Conservation (phyloP, 2,329 filamentous ascomycete species). For the Fonsecaea monophora region DNA sequence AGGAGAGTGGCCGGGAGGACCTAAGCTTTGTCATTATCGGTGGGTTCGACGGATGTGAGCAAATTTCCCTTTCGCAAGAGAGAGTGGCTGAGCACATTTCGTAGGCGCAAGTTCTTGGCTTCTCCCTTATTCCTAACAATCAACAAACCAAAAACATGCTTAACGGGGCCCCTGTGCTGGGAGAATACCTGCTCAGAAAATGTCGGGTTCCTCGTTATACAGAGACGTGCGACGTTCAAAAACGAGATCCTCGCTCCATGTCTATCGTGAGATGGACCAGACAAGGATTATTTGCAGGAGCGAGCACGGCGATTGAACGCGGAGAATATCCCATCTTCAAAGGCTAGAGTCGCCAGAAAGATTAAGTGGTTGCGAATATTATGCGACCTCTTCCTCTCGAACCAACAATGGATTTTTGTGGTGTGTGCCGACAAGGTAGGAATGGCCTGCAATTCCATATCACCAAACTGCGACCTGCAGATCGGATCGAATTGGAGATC, state of each 20-base stretch:
- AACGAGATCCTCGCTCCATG: not conserved
- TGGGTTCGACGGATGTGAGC: slow-evolving; percentile 1
- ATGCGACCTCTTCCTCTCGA: not conserved
- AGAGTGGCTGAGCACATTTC: slow-evolving; percentile 2
- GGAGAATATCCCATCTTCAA: not conserved
- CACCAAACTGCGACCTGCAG: not conserved
- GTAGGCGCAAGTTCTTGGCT: slow-evolving; percentile 1
- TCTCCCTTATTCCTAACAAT: not conserved
- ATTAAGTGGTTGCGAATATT: not conserved
- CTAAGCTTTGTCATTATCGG: not conserved
- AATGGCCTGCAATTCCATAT: not conserved
- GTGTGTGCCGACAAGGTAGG: not conserved
- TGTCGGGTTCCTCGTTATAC: not conserved
- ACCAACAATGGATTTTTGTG: not conserved
- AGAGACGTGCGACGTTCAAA: not conserved
- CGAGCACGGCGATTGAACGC: not conserved
- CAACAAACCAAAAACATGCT: not conserved
- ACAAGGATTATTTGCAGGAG: not conserved
- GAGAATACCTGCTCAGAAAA: slow-evolving; percentile 4
- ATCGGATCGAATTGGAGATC: not conserved
- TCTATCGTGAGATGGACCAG: not conserved
- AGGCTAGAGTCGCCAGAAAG: not conserved
- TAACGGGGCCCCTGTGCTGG: not conserved
- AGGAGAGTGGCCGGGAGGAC: slow-evolving; percentile 4
- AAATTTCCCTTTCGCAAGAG: not conserved